Evolutionary conservation across 192 early-diverging fungal species (phyloP), one percentile per base, ranked within the genome.

Genomic region (Linnemannia exigua): DNA sequence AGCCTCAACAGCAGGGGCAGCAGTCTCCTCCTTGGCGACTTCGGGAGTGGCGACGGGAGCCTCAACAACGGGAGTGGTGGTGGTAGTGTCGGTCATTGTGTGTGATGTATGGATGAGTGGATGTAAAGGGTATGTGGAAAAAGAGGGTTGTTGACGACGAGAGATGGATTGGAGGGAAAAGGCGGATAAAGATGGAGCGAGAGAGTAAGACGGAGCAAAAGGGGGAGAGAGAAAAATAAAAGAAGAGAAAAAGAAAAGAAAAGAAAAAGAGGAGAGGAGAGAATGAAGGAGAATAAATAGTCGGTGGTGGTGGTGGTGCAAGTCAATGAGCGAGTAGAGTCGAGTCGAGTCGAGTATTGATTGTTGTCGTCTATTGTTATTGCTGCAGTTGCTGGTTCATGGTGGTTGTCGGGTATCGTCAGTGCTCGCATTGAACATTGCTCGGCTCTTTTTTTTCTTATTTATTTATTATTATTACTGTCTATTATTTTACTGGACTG

Each of bases 71-170:
- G 76, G 67, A 51, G 69, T 22, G 58, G 58, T 75, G 51, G 28
- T 41, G 70, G 72, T 66, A 11, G 81, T 66, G 72, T 70, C 70
- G 67, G 83, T 75, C 73, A 79, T 85, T 19, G 47, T 82, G 22
- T 48, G 51, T 74, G 58, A 37, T 67, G 36, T 52, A 25, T n/a
- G 51, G 44, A 15, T 9, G 51, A 38, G 28, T 61, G n/a, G n/a
- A n/a, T n/a, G n/a, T n/a, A n/a, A n/a, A n/a, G n/a, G n/a, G n/a
- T n/a, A n/a, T n/a, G n/a, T n/a, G n/a, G n/a, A n/a, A n/a, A 20
- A 33, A 61, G 35, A 50, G 31, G 20, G 47, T 28, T 66, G 38
- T 52, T 33, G 61, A 44, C 25, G 52, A 54, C 52, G n/a, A 54
- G 52, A 54, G 20, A n/a, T n/a, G 58, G 31, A 37, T 44, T 46